These are phyloP conservation scores for Spencermartinsiella ligniputridi DNA, from an alignment of 1,139 yeast genomes.

Conservation along the genomic window DNA sequence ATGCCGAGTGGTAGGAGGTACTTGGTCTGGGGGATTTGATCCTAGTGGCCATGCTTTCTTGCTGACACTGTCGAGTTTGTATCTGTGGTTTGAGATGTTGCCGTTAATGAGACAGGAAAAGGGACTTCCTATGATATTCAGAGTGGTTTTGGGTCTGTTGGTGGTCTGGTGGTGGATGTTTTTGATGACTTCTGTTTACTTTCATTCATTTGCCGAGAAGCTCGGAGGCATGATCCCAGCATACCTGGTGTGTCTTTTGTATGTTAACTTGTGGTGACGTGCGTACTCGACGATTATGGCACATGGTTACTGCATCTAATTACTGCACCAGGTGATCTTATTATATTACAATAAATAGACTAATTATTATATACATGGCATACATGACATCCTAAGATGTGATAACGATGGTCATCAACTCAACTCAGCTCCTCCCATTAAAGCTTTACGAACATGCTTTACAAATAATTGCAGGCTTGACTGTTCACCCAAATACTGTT, in stretches of 20 bases:
- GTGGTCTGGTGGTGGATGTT: conserved; percentile 83
- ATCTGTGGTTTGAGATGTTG: conserved; percentile 61
- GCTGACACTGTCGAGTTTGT: conserved; percentile 65
- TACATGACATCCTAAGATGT: too few species aligned
- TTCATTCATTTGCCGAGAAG: conserved; percentile 77
- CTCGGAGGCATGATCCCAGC: conserved; percentile 63
- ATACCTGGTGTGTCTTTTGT: conserved; percentile 40
- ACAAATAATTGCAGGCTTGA: conserved; percentile 17
- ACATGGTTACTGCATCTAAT: too few species aligned
- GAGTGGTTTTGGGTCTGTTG: conserved; percentile 43
- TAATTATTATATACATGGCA: too few species aligned
- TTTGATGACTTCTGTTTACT: conserved; percentile 74
- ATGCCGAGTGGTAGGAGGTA: conserved; percentile 62
- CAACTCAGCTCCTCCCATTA: too few species aligned
- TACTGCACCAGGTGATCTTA: too few species aligned
- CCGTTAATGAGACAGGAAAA: conserved; percentile 25
- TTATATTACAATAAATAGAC: too few species aligned
- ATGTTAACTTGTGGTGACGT: too few species aligned
- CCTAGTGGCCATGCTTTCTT: conserved; percentile 93
- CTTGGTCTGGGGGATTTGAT: conserved; percentile 92
- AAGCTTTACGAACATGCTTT: conserved; percentile 13
- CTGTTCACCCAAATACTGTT: conserved; percentile 15
- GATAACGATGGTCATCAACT: too few species aligned
- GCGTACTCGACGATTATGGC: too few species aligned
- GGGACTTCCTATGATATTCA: conserved; percentile 25